phyloP scores from a whole-genome alignment of 768 basidiomycete species.

The Serendipita vermifera region DNA sequence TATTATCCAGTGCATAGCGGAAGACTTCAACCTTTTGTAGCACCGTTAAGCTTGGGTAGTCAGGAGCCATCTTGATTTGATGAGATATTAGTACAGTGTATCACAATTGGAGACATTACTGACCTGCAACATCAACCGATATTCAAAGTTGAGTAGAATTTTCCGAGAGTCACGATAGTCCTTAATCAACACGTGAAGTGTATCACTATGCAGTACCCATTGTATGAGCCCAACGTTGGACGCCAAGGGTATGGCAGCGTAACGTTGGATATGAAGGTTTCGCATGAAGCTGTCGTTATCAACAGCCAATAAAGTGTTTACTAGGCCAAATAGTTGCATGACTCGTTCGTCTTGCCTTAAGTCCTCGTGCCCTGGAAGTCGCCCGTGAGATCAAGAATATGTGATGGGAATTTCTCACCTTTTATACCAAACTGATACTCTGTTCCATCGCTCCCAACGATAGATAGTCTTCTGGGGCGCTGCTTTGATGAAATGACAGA shows the following conservation, averaged over 20 bases:
- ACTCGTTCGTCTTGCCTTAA: constrained; percentile 97
- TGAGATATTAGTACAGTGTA: background rate
- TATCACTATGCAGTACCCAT: constrained; percentile 94
- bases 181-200: constrained; percentile 88
- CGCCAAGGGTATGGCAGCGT: constrained; percentile 84
- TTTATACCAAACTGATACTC: constrained; percentile 90
- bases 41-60: constrained; percentile 87
- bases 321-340: constrained; percentile 96
- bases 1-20: constrained; percentile 96
- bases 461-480: constrained; percentile 73
- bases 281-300: constrained; percentile 95
- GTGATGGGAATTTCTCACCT: constrained; percentile 34
- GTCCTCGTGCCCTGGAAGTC: constrained; percentile 77
- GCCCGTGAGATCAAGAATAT: background rate
- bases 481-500: constrained; percentile 95
- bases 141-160: constrained; percentile 94
- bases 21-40: constrained; percentile 99
- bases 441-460: constrained; percentile 82
- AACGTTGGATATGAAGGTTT: constrained; percentile 86
- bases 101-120: constrained; percentile 15
- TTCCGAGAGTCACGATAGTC: constrained; percentile 95
- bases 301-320: constrained; percentile 85
- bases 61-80: constrained; percentile 83
- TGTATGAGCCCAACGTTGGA: constrained; percentile 90
- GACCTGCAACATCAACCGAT: constrained; percentile 96